These are phyloP conservation scores for Styphnolobium japonicum DNA, from an alignment of 306 rosid genomes.

Conservation along the genomic window DNA sequence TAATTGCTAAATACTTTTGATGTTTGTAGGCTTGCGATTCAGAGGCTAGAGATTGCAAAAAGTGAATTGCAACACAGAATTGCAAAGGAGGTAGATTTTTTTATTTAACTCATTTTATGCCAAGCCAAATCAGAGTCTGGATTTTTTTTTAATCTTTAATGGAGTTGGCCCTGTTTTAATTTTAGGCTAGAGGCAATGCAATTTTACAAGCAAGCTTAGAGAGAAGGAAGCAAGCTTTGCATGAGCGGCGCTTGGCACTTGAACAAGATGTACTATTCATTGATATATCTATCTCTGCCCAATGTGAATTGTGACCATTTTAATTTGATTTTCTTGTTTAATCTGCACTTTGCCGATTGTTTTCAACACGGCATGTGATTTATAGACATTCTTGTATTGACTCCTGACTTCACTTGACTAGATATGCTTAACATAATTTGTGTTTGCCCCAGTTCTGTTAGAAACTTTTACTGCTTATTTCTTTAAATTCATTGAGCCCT, in stretches of 20 bases:
- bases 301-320: not conserved
- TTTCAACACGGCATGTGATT: too few species aligned
- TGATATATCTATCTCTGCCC: not conserved
- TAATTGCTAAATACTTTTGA: not conserved
- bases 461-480: not conserved
- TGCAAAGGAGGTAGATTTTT: constrained; percentile 83
- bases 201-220: constrained; percentile 98
- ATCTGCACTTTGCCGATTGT: not conserved
- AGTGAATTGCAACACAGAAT: constrained; percentile 90
- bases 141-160: constrained; percentile 9
- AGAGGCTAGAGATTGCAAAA: constrained; percentile 93
- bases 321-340: constrained; percentile 5
- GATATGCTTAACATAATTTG: too few species aligned
- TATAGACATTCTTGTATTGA: too few species aligned
- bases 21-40: constrained; percentile 80
- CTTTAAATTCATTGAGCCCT: not conserved
- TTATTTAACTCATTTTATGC: constrained; percentile 12
- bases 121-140: not conserved
- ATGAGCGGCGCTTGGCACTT: constrained; percentile 96
- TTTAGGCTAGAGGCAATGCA: constrained; percentile 97
- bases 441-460: not conserved
- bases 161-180: constrained; percentile 14
- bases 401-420: not conserved
- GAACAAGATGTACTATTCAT: constrained; percentile 81
- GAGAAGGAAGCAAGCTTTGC: constrained; percentile 99